These are phyloP conservation scores for Bipolaris sorokiniana DNA, from an alignment of 2,329 filamentous ascomycete genomes.

Conservation along the genomic window DNA sequence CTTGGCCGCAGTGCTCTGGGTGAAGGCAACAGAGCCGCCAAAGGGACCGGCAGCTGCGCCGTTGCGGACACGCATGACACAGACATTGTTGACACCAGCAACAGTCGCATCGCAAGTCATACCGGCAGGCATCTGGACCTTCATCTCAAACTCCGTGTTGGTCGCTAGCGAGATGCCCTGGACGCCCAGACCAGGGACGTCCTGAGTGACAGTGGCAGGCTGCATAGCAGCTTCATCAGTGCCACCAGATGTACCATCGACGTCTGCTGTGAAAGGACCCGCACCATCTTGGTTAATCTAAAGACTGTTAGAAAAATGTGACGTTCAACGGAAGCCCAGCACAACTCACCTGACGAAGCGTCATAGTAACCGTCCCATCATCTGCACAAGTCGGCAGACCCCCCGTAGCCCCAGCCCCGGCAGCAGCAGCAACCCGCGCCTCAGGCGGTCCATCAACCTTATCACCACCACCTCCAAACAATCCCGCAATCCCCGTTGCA, in stretches of 20 bases:
- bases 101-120: constrained; percentile 70
- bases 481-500: constrained; percentile 39
- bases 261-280: constrained; percentile 65
- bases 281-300: constrained; percentile 72
- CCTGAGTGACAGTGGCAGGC: constrained; percentile 62
- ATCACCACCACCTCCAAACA: constrained; percentile 53
- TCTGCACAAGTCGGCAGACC: constrained; percentile 68
- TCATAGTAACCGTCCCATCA: constrained; percentile 67
- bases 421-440: constrained; percentile 60
- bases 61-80: constrained; percentile 70
- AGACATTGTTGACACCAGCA: constrained; percentile 66
- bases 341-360: constrained; percentile 61
- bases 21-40: constrained; percentile 70
- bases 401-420: constrained; percentile 59
- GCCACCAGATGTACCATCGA: constrained; percentile 70
- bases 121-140: constrained; percentile 68
- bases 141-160: constrained; percentile 68
- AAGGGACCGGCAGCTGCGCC: constrained; percentile 68
- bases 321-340: neutral
- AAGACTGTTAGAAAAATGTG: neutral
- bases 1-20: constrained; percentile 62
- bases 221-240: constrained; percentile 66
- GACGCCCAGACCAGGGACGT: constrained; percentile 65
- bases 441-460: constrained; percentile 57
- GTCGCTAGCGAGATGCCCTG: constrained; percentile 64